Percentiles rank a stretch among this genome's conserved stretches.
Conservation (phyloP, 169 alveolate species). For the Besnoitia besnoiti region DNA sequence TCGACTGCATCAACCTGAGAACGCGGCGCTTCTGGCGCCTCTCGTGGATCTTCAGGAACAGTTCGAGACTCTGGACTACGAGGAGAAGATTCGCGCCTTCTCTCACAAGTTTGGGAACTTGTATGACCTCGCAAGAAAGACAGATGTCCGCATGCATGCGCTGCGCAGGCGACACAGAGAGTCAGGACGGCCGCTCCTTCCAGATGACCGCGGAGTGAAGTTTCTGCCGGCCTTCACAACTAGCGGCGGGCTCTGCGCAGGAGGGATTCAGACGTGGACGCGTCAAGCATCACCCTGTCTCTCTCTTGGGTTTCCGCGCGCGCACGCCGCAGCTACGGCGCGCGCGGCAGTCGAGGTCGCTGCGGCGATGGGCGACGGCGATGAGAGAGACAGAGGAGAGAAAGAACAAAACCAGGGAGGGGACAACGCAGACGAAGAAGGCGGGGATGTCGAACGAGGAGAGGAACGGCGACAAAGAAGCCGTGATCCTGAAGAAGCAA, state of each 20-base stretch:
- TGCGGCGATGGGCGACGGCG: neutral
- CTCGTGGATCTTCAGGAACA: conserved; percentile 13
- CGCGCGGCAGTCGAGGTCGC: neutral
- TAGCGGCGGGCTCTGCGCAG: neutral
- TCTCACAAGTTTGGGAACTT: neutral
- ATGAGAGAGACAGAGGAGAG: neutral
- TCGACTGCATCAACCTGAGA: neutral
- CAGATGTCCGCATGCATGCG: conserved; percentile 30
- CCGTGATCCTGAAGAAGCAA: too few species aligned
- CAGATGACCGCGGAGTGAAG: neutral
- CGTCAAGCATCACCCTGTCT: neutral
- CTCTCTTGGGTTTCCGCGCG: neutral
- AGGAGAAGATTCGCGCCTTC: neutral
- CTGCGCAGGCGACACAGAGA: neutral
- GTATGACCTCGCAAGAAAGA: conserved; percentile 29
- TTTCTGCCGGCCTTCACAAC: neutral
- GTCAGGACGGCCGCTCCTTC: neutral
- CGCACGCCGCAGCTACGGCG: neutral
- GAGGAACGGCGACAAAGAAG: too few species aligned
- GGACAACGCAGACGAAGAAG: too few species aligned
- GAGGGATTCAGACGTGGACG: neutral
- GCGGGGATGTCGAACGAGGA: too few species aligned
- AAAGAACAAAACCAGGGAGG: neutral
- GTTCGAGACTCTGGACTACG: conserved; percentile 6
- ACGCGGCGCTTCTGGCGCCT: neutral